Base-by-base conservation (phyloP, 352 stramenopile genomes). In the Phytopythium chamaehyphon region DNA sequence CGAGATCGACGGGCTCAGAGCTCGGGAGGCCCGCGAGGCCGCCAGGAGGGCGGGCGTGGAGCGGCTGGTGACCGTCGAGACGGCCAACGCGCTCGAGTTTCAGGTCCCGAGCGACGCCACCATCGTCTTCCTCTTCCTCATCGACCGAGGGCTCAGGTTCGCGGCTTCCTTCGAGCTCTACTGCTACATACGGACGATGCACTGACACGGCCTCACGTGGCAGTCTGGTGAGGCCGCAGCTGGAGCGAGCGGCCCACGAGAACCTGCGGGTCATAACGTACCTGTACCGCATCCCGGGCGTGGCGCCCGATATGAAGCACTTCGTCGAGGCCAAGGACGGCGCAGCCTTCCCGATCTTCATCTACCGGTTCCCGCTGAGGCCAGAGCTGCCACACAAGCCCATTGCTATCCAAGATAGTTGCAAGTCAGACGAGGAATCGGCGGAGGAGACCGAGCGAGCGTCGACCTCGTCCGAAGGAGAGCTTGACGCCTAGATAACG, bases 111-210 rank as follows among this genome's bases (percentile, higher is more conserved):
- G 48, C 1, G 71, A 90, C 28, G 82, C 81, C 5, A 84, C 77
- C 9, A 55, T 93, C 43, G 58, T 93, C 45, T 93, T 93, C 54
- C 65, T 93, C 39, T 93, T 93, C 36, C 76, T 93, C 49, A 90
- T 93, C 35, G 65, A 80, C 37, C 75, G 76, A 16, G 82, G 82
- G 0, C 61, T 93, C 47, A 66, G 73, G 76, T 90, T 68, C 38
- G 62, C 68, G 21, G 4, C n/a, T n/a, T n/a, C n/a, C n/a, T n/a
- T n/a, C n/a, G n/a, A n/a, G n/a, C n/a, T n/a, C n/a, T n/a, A n/a
- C n/a, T n/a, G n/a, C n/a, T n/a, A n/a, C n/a, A n/a, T n/a, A n/a
- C n/a, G n/a, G n/a, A 9, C 14, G 8, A 15, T 9, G 40, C 12
- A 16, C 3, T 28, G 22, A 47, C 18, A 21, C 40, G 21, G 14